phyloP scores from a whole-genome alignment of 2,329 filamentous ascomycete species.

The Penicillium capsulatum region DNA sequence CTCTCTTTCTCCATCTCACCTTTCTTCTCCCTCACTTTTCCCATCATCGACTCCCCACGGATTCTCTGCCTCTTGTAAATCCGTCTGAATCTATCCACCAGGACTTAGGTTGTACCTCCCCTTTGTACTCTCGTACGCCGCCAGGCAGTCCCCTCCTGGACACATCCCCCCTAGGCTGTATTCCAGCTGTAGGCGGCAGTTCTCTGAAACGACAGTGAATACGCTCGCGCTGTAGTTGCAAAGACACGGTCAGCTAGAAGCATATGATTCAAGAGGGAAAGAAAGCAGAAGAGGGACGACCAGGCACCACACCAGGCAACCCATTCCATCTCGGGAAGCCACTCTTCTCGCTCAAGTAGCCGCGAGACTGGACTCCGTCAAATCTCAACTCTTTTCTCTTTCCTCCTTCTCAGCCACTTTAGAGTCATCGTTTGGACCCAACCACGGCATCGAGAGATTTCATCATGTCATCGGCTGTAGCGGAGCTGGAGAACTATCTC shows the following conservation, averaged over 20 bases:
- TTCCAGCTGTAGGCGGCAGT: slow-evolving; percentile 38
- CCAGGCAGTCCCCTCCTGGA: slow-evolving; percentile 23
- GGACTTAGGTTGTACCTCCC: slow-evolving; percentile 32
- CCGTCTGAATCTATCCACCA: slow-evolving; percentile 19
- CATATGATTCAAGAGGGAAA: slow-evolving; percentile 2
- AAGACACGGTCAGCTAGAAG: slow-evolving; percentile 29
- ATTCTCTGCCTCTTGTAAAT: slow-evolving; percentile 25
- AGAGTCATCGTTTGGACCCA: not conserved
- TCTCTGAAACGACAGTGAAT: slow-evolving; percentile 29
- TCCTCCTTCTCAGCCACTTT: slow-evolving; percentile 7
- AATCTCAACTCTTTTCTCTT: not conserved
- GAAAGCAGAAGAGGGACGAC: not conserved
- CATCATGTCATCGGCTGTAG: slow-evolving; percentile 74
- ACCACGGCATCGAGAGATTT: slow-evolving; percentile 17
- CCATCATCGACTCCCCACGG: slow-evolving; percentile 10
- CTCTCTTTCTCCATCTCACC: slow-evolving; percentile 6
- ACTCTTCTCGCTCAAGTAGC: too few species aligned
- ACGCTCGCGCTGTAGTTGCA: slow-evolving; percentile 38
- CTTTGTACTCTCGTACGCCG: slow-evolving; percentile 35
- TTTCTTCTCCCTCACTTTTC: slow-evolving; percentile 6
- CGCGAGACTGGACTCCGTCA: too few species aligned
- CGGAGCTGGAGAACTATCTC: slow-evolving; percentile 83
- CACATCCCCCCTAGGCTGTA: slow-evolving; percentile 33
- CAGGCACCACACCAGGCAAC: not conserved
- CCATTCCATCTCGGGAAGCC: too few species aligned